Conservation (phyloP, 73 alveolate species). For the Uronychia setigera region DNA sequence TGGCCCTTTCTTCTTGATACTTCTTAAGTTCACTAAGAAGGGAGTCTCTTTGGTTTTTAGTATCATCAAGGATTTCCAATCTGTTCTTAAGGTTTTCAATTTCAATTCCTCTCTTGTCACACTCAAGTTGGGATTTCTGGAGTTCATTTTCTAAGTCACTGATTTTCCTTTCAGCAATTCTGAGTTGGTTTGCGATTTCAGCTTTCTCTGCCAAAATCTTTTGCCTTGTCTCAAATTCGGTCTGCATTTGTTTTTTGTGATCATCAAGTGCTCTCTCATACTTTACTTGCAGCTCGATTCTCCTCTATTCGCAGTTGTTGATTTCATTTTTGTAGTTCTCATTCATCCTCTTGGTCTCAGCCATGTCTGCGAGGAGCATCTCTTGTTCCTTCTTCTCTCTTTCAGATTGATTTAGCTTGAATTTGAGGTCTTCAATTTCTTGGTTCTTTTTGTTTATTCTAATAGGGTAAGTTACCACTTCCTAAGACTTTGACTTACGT, state of each 20-base stretch:
- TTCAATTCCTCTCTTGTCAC: slow-evolving; percentile 29
- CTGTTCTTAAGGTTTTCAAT: slow-evolving; percentile 32
- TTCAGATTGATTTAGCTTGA: slow-evolving; percentile 9
- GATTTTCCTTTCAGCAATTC: slow-evolving; percentile 21
- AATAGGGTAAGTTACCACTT: background rate
- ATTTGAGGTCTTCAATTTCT: slow-evolving; percentile 31
- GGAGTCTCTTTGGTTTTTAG: slow-evolving; percentile 45
- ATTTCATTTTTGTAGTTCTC: slow-evolving; percentile 34
- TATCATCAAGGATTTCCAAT: slow-evolving; percentile 39
- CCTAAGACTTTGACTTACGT: background rate
- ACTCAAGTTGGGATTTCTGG: background rate
- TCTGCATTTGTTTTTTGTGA: slow-evolving; percentile 28
- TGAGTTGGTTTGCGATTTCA: slow-evolving; percentile 32
- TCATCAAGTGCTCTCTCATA: slow-evolving; percentile 32
- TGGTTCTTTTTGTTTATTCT: background rate
- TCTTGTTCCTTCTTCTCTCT: slow-evolving; percentile 26
- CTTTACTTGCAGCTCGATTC: slow-evolving; percentile 26
- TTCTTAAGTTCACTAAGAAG: slow-evolving; percentile 19
- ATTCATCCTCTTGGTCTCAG: slow-evolving; percentile 34
- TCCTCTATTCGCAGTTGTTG: slow-evolving; percentile 12
- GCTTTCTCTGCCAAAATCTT: slow-evolving; percentile 12
- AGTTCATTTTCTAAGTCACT: slow-evolving; percentile 12
- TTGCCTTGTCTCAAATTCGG: slow-evolving; percentile 35
- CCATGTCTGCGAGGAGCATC: slow-evolving; percentile 22
- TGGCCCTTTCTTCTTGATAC: slow-evolving; percentile 36